phyloP scores from a whole-genome alignment of 148 eudicot species.

The Nepenthes gracilis region DNA sequence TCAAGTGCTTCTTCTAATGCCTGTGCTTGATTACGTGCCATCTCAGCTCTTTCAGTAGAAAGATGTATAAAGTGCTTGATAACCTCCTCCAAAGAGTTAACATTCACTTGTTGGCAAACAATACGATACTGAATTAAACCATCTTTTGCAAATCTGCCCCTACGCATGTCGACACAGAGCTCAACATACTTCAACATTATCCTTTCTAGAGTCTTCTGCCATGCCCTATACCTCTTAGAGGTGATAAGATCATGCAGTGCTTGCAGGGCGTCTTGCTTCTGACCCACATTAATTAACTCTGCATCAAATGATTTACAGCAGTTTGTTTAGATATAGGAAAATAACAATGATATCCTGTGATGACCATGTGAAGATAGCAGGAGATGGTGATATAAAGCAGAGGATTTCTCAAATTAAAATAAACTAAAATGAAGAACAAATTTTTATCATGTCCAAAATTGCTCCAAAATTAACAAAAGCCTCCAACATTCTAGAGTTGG shows the following conservation, averaged over 20 bases:
- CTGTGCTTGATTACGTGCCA: conserved; percentile 78
- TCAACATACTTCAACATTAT: conserved; percentile 83
- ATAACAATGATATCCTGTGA: neutral
- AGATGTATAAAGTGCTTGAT: conserved; percentile 91
- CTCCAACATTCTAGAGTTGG: too few species aligned
- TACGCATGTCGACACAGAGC: conserved; percentile 84
- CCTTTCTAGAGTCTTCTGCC: conserved; percentile 73
- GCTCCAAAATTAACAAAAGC: neutral
- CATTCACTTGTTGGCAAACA: conserved; percentile 92
- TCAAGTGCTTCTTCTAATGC: conserved; percentile 89
- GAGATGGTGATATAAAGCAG: neutral
- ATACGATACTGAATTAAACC: conserved; percentile 85
- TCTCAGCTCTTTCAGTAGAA: conserved; percentile 80
- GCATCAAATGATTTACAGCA: conserved; percentile 13
- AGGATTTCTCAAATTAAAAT: neutral
- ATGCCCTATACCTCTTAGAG: conserved; percentile 77
- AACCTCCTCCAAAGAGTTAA: conserved; percentile 82
- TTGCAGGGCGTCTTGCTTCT: conserved; percentile 74
- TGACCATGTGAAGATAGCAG: neutral
- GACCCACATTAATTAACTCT: conserved; percentile 91
- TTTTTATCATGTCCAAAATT: neutral
- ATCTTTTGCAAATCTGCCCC: conserved; percentile 85
- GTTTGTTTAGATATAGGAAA: neutral
- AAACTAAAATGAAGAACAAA: neutral
- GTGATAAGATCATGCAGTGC: conserved; percentile 79